Base-by-base conservation (phyloP, 108 stramenopile genomes). In the Schizochytrium sp. region DNA sequence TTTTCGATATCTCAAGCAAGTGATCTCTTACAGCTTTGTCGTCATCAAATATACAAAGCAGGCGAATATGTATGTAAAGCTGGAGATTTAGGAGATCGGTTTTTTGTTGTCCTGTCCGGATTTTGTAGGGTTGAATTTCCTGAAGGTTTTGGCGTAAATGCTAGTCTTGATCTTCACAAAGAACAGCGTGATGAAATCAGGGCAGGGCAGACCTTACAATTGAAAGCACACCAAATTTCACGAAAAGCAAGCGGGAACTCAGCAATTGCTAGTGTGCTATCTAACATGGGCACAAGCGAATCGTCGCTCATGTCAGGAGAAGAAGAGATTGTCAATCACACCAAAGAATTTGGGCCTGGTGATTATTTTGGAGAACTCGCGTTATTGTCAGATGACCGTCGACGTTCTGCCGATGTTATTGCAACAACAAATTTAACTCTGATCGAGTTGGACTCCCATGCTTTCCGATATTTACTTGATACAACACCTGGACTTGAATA, bases 361-460 rank as follows among this genome's bases (percentile, higher is more conserved):
- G 73, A 83, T 50, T 83, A 83, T 38, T 53, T 83, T 83, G 73
- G 73, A 8, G 73, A 83, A 38, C 73, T 83, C 13, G 73, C 73
- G 7, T 38, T 83, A 19, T 50, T 83, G 4, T 17, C 49, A 7
- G 73, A 46, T 4, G 17, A 83, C 13, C 5, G 73, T 19, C 7
- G 46, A 15, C 73, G 73, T 46, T 83, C 73, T 15, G 73, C 73
- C 7, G 73, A 83, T 38, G 53, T 83, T 53, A 50, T 83, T 4
- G 46, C 73, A 4, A 47, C 19, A 12, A 83, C 73, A 19, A 38
- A 83, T 4, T 8, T 83, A 28, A 53, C 73, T 0, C 10, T 83
- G 49, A 19, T 83, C 45, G 5, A 83, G 50, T 50, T 83, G 49
- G 73, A 83, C 73, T 13, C 7, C 7, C 19, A 83, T 0, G 73